Base-by-base conservation (phyloP, 2,329 filamentous ascomycete species). In the Arachnomyces sp. region DNA sequence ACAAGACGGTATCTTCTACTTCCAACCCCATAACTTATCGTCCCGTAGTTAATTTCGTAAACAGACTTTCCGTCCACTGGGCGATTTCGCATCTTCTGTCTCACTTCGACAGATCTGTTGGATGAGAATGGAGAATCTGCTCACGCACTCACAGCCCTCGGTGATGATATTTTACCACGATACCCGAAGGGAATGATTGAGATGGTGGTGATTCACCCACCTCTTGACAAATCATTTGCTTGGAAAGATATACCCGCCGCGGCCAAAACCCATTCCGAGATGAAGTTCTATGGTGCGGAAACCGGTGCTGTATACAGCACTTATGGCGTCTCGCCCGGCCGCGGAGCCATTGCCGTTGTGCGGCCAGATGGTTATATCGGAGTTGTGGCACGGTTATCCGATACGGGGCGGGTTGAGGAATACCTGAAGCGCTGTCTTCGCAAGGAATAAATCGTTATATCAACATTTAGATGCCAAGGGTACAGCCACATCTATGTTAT, bases 291-390 rank as follows among this genome's bases (percentile, higher is more conserved):
- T 38, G 20, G 20, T 25, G 20, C 20, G 20, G 20, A 25, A 25
- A 25, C 5, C 5, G 20, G 9, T 25, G 9, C 9, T 47, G 56
- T 58, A 1, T 64, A 65, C 38, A 44, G 43, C 3, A 53, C 51
- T 6, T 66, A 60, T 36, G 63, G 63, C 0, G 59, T 66, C 6
- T 39, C 56, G 36, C 36, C 47, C 2, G 31, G 43, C 3, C 35
- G 51, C 12, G 62, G 62, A 5, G 60, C 54, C 2, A 25, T 64
- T 25, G 55, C 57, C 13, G 53, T 63, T 12, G 48, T 66, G 5
- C 54, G 63, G 14, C 63, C 63, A 0, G 63, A 66, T 51, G 62
- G 61, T 9, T 64, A 63, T 48, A 44, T 64, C 37, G 61, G 61
- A 13, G 40, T 38, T 4, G 30, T 45, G 34, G 53, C 52, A 2